Evolutionary conservation across 352 stramenopile genomes (phyloP), one percentile per base, ranked within the genome.

Genomic region (Aphanomyces euteiches): DNA sequence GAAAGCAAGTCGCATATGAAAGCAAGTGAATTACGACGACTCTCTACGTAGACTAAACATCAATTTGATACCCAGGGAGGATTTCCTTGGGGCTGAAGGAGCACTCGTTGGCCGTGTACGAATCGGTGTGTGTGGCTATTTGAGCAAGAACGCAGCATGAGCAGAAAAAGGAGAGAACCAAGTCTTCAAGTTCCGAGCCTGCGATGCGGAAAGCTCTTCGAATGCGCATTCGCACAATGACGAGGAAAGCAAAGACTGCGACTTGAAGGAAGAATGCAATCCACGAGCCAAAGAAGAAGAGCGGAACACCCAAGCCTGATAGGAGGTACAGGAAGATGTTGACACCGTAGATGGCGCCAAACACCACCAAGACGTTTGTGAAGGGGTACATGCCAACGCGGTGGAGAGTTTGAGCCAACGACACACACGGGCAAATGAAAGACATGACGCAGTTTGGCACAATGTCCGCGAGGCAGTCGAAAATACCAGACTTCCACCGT

Each of bases 371-470:
- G n/a, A 75, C 63, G 12, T 75, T 77, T 10, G 63, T 70, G 78
- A 90, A 89, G 43, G 77, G 59, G 19, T 76, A 72, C 17, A 90
- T 71, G 1, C 77, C 78, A 41, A 90, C 73, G 7, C 81, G 78
- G 56, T 68, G 48, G n/a, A 76, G 64, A 66, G 87, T 84, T 59
- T 90, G 82, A 1, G 82, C 79, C 40, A 86, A 28, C 21, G 79
- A 82, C 41, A 90, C 76, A 53, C 82, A 90, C 37, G 80, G 79
- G 70, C 82, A 90, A 50, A 78, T 75, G 17, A 70, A 79, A 7
- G 69, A 69, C 79, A 85, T 83, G 56, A 85, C 45, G 40, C 68
- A 68, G 72, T 90, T 90, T 43, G 79, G 78, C 41, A 86, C 75
- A 56, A 75, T 72, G 66, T 79, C 40, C 38, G 79, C 66, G 61